Percentiles rank a stretch among this genome's conserved stretches.
Evolutionary conservation across 257 asterid genomes (phyloP).

Genomic region (Solanum habrochaites): DNA sequence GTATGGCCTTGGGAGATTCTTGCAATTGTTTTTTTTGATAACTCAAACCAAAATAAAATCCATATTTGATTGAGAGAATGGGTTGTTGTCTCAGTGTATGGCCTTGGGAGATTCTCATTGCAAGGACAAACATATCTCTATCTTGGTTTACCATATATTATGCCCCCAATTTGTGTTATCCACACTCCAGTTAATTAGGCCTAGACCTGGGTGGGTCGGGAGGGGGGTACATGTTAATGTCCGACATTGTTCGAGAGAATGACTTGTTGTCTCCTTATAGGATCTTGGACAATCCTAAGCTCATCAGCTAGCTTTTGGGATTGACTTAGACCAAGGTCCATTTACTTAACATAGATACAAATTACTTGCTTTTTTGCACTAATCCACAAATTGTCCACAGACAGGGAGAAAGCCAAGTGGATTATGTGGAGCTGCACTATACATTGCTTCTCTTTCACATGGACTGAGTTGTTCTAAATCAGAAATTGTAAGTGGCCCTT

Average conservation of each 20-base stretch:
- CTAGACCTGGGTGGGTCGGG: not conserved
- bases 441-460: constrained; percentile 66
- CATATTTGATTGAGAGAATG: not conserved
- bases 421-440: constrained; percentile 87
- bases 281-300: not conserved
- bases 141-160: not conserved
- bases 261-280: not conserved
- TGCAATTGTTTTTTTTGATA: too few species aligned
- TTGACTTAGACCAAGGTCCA: not conserved
- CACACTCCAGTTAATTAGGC: not conserved
- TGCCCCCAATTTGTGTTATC: not conserved
- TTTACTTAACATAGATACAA: not conserved
- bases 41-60: not conserved
- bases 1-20: not conserved
- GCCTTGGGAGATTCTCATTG: not conserved
- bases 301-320: not conserved
- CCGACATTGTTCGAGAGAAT: not conserved
- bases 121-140: not conserved
- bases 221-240: not conserved
- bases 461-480: constrained; percentile 58
- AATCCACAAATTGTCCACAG: constrained; percentile 26
- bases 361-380: not conserved
- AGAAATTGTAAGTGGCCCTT: constrained; percentile 53
- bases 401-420: constrained; percentile 98
- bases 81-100: not conserved